Evolutionary conservation across 2,329 filamentous ascomycete genomes (phyloP).

Genomic region (Aureobasidium melanogenum): DNA sequence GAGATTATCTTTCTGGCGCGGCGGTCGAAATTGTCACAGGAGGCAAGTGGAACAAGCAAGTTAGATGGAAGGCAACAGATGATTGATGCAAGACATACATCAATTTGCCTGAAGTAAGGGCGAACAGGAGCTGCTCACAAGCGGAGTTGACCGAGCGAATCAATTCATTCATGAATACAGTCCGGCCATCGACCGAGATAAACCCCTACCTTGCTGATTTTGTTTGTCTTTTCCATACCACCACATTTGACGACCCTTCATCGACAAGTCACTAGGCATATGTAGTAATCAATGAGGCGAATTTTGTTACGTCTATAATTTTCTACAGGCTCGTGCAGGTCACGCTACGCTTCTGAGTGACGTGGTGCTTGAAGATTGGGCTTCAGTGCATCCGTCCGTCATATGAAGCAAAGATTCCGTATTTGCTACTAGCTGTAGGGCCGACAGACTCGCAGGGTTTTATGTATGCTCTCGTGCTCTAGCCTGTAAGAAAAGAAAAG

Average conservation of each 20-base stretch:
- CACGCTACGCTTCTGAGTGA: background rate
- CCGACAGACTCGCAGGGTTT: background rate
- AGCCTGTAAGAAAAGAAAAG: background rate
- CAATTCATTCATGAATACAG: background rate
- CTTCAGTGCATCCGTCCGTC: background rate
- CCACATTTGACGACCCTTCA: background rate
- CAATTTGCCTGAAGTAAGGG: background rate
- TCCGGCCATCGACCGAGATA: background rate
- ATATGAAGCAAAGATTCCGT: background rate
- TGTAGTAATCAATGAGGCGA: background rate
- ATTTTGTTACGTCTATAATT: background rate
- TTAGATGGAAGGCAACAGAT: conserved; percentile 12
- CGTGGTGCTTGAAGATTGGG: conserved; percentile 5
- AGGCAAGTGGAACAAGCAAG: conserved; percentile 20
- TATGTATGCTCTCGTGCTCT: background rate
- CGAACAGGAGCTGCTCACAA: background rate
- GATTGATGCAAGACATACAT: background rate
- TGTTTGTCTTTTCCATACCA: background rate
- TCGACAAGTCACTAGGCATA: background rate
- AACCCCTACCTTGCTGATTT: background rate
- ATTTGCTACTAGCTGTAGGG: background rate
- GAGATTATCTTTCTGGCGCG: conserved; percentile 28
- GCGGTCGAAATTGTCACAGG: conserved; percentile 17
- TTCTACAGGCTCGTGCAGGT: background rate
- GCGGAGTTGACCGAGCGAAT: background rate